These are phyloP conservation scores for Limonomyces culmigenus DNA, from an alignment of 1,284 basidiomycete genomes.

Conservation along the genomic window DNA sequence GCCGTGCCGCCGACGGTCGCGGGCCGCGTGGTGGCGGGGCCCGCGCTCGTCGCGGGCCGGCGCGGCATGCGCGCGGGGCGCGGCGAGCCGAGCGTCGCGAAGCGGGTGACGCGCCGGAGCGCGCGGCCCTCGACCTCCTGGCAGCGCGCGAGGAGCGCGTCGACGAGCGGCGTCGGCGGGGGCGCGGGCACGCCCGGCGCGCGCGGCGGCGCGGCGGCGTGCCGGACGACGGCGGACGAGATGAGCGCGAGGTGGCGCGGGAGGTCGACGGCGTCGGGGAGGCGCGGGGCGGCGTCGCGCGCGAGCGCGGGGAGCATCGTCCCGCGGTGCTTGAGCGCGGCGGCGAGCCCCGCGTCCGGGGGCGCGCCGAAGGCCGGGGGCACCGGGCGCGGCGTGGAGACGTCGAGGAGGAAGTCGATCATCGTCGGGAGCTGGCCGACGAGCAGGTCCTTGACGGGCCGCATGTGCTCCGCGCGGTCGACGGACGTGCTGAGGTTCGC, in stretches of 20 bases:
- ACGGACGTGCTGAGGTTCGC: slow-evolving; percentile 48
- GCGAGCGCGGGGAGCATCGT: slow-evolving; percentile 34
- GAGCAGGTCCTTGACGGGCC: slow-evolving; percentile 49
- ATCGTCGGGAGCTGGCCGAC: slow-evolving; percentile 41
- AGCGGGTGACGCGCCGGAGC: slow-evolving; percentile 28
- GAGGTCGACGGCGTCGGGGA: slow-evolving; percentile 54
- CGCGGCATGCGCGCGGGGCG: background rate
- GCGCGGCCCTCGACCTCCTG: slow-evolving; percentile 47
- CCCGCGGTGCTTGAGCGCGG: slow-evolving; percentile 20
- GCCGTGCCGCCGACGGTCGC: slow-evolving; percentile 4
- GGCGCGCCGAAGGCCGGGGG: background rate
- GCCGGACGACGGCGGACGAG: slow-evolving; percentile 54
- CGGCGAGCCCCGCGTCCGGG: background rate
- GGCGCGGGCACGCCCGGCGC: slow-evolving; percentile 13
- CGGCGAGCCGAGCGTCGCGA: background rate
- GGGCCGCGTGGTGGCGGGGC: background rate
- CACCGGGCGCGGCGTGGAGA: slow-evolving; percentile 30
- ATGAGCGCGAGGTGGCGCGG: slow-evolving; percentile 57
- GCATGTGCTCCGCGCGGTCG: slow-evolving; percentile 61
- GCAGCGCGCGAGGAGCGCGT: slow-evolving; percentile 26
- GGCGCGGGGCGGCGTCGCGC: slow-evolving; percentile 49
- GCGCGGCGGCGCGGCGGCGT: slow-evolving; percentile 13
- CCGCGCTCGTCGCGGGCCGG: background rate
- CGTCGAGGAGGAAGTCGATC: slow-evolving; percentile 55
- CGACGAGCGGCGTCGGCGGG: slow-evolving; percentile 10